Evolutionary conservation across 164 flowering plant species (phyloP).

Genomic region (Tetrastigma voinierianum): DNA sequence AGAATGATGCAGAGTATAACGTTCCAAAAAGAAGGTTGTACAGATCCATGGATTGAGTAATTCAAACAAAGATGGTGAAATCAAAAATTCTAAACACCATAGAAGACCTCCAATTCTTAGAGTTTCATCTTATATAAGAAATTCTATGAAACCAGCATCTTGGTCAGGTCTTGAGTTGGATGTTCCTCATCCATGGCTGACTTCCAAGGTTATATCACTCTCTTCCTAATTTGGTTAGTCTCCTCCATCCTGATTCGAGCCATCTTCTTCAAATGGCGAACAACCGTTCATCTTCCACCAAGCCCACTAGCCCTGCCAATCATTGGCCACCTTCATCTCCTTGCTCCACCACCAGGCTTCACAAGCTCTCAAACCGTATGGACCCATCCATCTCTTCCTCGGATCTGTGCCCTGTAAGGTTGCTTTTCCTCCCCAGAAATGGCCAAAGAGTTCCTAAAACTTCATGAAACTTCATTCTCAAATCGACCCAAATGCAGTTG

Average conservation of each 20-base stretch:
- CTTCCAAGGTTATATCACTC: constrained; percentile 11
- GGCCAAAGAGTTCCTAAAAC: constrained; percentile 37
- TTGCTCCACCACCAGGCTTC: constrained; percentile 35
- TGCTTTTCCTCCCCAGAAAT: constrained; percentile 35
- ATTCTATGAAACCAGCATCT: no score
- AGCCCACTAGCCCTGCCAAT: constrained; percentile 44
- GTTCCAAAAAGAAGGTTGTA: no score
- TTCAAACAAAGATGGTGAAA: no score
- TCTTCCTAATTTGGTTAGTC: constrained; percentile 25
- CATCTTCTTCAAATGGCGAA: constrained; percentile 10
- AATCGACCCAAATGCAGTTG: constrained; percentile 21
- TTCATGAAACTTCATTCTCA: constrained; percentile 29
- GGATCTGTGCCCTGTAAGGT: constrained; percentile 32
- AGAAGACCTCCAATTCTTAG: no score
- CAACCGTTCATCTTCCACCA: constrained; percentile 27
- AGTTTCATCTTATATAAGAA: no score
- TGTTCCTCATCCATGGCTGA: constrained; percentile 7
- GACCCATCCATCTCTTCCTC: constrained; percentile 27
- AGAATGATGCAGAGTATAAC: no score
- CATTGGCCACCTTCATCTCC: constrained; percentile 49
- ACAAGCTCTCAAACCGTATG: constrained; percentile 27
- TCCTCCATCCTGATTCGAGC: constrained; percentile 22
- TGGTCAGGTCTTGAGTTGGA: background rate
- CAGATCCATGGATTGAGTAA: no score
- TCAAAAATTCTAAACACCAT: no score